A percentile compares a stretch with the other conserved stretches of the same genome.
These are phyloP conservation scores for Boletellus deceptivus DNA, from an alignment of 1,284 basidiomycete species.

Conservation along the genomic window DNA sequence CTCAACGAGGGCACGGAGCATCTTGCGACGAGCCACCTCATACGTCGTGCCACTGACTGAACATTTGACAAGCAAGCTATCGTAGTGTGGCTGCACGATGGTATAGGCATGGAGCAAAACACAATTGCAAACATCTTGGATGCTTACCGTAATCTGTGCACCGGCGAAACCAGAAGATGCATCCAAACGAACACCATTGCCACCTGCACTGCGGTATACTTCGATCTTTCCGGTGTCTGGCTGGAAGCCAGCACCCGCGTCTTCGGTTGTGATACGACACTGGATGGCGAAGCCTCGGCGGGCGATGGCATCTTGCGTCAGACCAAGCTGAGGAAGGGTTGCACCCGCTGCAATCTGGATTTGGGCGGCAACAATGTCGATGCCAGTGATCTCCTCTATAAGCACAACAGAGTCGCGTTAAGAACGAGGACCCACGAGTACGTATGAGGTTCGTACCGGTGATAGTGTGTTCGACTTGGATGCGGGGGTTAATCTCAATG, in stretches of 20 bases:
- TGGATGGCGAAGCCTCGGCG: constrained; percentile 98
- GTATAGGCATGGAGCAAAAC: not conserved
- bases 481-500: constrained; percentile 98
- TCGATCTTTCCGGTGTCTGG: constrained; percentile 99
- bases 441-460: constrained; percentile 59
- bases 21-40: constrained; percentile 97
- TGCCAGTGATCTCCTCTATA: constrained; percentile 95
- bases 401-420: constrained; percentile 5
- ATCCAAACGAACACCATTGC: constrained; percentile 97
- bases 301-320: constrained; percentile 95
- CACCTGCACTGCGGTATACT: constrained; percentile 97
- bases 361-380: constrained; percentile 97
- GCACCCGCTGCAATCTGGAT: constrained; percentile 99
- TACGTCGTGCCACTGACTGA: constrained; percentile 97
- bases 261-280: constrained; percentile 99
- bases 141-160: constrained; percentile 92
- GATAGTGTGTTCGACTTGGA: constrained; percentile 98
- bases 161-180: constrained; percentile 98
- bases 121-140: not conserved
- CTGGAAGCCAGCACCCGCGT: constrained; percentile 88
- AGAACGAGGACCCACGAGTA: constrained; percentile 1
- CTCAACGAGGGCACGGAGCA: constrained; percentile 97
- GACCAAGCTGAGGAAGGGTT: constrained; percentile 90
- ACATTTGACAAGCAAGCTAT: constrained; percentile 96
- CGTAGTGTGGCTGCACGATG: constrained; percentile 82